Percentiles rank a stretch among this genome's conserved stretches.
phyloP scores from a whole-genome alignment of 306 rosid species.

The Abrus pulchellus region DNA sequence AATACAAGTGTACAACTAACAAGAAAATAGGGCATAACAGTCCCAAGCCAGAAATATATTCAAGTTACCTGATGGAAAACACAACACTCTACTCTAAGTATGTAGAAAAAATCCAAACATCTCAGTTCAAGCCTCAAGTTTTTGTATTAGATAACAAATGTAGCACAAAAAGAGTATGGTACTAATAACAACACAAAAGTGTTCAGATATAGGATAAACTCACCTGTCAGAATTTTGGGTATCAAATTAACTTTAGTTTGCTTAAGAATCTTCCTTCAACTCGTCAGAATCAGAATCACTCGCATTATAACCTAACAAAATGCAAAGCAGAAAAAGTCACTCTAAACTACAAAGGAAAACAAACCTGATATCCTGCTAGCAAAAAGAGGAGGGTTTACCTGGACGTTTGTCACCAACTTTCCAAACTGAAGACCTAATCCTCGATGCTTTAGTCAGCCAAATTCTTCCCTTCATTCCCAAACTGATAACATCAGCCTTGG shows the following conservation, averaged over 20 bases:
- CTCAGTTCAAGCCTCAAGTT: slow-evolving; percentile 15
- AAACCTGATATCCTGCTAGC: slow-evolving; percentile 10
- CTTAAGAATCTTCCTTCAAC: slow-evolving; percentile 65
- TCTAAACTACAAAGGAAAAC: slow-evolving; percentile 5
- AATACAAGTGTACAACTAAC: not conserved
- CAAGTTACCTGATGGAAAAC: slow-evolving; percentile 25
- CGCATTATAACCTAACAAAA: slow-evolving; percentile 81
- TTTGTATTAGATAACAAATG: slow-evolving; percentile 8
- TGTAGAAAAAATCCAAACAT: slow-evolving; percentile 16
- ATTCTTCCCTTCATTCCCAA: slow-evolving; percentile 71
- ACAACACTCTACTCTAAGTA: not conserved
- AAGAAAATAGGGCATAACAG: slow-evolving; percentile 34
- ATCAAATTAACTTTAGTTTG: not conserved
- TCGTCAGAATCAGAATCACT: slow-evolving; percentile 97
- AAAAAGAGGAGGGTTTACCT: slow-evolving; percentile 59
- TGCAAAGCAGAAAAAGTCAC: slow-evolving; percentile 17
- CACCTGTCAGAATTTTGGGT: slow-evolving; percentile 51
- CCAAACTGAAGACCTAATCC: slow-evolving; percentile 88
- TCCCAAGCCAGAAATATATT: slow-evolving; percentile 26
- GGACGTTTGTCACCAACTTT: slow-evolving; percentile 92
- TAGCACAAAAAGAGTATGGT: slow-evolving; percentile 31
- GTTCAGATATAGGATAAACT: slow-evolving; percentile 44
- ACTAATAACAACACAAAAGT: slow-evolving; percentile 21
- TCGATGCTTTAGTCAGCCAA: slow-evolving; percentile 92
- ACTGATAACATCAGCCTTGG: slow-evolving; percentile 43